Evolutionary conservation across 1,284 basidiomycete genomes (phyloP).

Genomic region (Austroboletus niveus): DNA sequence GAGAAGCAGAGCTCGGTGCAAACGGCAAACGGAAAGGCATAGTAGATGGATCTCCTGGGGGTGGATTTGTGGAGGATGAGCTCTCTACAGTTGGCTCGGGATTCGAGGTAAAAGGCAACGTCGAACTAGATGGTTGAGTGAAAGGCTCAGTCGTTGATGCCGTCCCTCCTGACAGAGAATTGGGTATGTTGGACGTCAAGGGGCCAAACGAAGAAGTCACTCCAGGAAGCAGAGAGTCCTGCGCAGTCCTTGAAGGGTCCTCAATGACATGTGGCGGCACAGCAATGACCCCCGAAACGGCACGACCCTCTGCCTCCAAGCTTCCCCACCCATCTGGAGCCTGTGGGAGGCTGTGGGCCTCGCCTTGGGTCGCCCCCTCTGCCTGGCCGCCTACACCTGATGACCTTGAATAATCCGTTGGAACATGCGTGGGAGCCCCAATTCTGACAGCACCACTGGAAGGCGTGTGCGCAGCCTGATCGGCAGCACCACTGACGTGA

Average conservation of each 20-base stretch:
- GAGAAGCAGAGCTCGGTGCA: conserved; percentile 28
- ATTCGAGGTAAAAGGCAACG: conserved; percentile 1
- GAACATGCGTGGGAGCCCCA: not conserved
- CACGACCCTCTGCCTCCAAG: conserved; percentile 18
- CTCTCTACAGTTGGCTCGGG: conserved; percentile 1
- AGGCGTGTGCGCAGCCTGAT: conserved; percentile 2
- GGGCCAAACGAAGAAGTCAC: conserved; percentile 10
- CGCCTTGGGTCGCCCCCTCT: conserved; percentile 14
- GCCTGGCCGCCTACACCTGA: conserved; percentile 6
- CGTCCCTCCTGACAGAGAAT: conserved; percentile 7
- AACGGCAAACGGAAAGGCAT: conserved; percentile 34
- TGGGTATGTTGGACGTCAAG: conserved; percentile 6
- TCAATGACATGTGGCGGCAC: conserved; percentile 20
- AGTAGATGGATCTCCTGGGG: conserved; percentile 13
- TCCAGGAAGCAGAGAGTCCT: conserved; percentile 17
- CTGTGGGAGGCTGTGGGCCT: conserved; percentile 21
- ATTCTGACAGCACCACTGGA: conserved; percentile 4
- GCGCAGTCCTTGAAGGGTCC: conserved; percentile 22
- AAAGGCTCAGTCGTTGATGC: conserved; percentile 1
- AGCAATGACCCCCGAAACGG: conserved; percentile 18
- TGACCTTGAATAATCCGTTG: not conserved
- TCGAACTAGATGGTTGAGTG: conserved; percentile 2
- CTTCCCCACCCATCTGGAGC: conserved; percentile 12
- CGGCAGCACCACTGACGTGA: conserved; percentile 1
- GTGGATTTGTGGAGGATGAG: conserved; percentile 7